A percentile compares a stretch with the other conserved stretches of the same genome.
These are phyloP conservation scores for Chaetomium globosum DNA, from an alignment of 2,329 filamentous ascomycete species.

Conservation along the genomic window DNA sequence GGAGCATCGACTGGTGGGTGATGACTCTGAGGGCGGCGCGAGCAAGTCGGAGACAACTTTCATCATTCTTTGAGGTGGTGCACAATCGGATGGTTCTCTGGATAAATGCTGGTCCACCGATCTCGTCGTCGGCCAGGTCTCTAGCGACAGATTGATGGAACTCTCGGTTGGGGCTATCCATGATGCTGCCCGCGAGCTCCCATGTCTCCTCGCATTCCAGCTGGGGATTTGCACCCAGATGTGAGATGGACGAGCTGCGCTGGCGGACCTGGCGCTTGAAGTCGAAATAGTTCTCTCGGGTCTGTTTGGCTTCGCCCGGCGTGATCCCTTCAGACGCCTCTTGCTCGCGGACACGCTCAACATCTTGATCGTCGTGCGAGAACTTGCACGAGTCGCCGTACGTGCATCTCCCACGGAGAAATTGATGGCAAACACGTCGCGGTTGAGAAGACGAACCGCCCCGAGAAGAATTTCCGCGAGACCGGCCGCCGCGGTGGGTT, in stretches of 20 bases:
- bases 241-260: background rate
- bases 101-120: constrained; percentile 8
- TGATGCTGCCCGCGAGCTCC: constrained; percentile 4
- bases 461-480: background rate
- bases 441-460: background rate
- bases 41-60: background rate
- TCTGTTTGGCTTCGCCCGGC: background rate
- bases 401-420: constrained; percentile 8
- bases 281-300: constrained; percentile 16
- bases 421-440: background rate
- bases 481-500: background rate
- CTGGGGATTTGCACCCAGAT: background rate
- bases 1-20: constrained; percentile 42
- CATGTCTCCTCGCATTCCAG: constrained; percentile 1
- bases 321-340: background rate
- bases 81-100: background rate
- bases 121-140: constrained; percentile 25
- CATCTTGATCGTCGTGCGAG: constrained; percentile 11
- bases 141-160: constrained; percentile 20
- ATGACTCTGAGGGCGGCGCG: constrained; percentile 40
- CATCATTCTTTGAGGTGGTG: background rate
- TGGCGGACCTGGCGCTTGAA: constrained; percentile 16
- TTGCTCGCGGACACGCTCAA: background rate
- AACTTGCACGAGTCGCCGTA: constrained; percentile 19
- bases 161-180: constrained; percentile 14